Conservation (phyloP, 352 stramenopile species). For the Phytophthora uliginosa region DNA sequence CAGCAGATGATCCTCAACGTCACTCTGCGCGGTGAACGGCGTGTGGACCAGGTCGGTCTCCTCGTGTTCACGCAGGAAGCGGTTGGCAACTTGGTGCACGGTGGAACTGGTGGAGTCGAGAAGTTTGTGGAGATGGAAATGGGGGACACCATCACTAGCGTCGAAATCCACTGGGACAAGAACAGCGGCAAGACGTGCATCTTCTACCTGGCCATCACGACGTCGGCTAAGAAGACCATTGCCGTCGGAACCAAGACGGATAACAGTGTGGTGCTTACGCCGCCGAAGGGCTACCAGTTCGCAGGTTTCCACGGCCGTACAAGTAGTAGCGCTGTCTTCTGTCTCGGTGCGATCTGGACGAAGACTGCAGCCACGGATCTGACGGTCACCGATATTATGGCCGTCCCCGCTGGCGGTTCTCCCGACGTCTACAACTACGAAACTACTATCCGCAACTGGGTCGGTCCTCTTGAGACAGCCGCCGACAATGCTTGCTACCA, state of each 20-base stretch:
- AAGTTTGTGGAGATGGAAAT: slow-evolving; percentile 23
- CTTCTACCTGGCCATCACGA: slow-evolving; percentile 31
- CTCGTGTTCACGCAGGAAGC: slow-evolving; percentile 21
- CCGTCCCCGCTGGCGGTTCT: background rate
- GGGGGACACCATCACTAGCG: slow-evolving; percentile 13
- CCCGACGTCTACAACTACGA: slow-evolving; percentile 35
- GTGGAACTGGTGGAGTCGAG: slow-evolving; percentile 25
- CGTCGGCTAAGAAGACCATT: slow-evolving; percentile 11
- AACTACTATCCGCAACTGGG: slow-evolving; percentile 48
- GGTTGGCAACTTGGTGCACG: slow-evolving; percentile 27
- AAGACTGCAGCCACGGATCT: slow-evolving; percentile 16
- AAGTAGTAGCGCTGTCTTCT: slow-evolving; percentile 15
- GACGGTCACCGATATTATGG: slow-evolving; percentile 29
- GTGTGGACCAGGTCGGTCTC: slow-evolving; percentile 27
- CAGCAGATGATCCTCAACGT: slow-evolving; percentile 34
- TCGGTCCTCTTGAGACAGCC: slow-evolving; percentile 29
- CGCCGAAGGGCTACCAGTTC: slow-evolving; percentile 29
- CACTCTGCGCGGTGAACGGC: slow-evolving; percentile 27
- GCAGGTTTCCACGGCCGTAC: slow-evolving; percentile 32
- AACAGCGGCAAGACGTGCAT: slow-evolving; percentile 35
- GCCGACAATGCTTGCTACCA: slow-evolving; percentile 35
- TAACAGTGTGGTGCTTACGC: slow-evolving; percentile 8
- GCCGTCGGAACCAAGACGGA: slow-evolving; percentile 30
- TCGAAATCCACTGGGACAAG: slow-evolving; percentile 41
- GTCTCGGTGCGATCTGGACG: slow-evolving; percentile 32